phyloP scores from a whole-genome alignment of 306 rosid genomes.

The Styphnolobium japonicum region DNA sequence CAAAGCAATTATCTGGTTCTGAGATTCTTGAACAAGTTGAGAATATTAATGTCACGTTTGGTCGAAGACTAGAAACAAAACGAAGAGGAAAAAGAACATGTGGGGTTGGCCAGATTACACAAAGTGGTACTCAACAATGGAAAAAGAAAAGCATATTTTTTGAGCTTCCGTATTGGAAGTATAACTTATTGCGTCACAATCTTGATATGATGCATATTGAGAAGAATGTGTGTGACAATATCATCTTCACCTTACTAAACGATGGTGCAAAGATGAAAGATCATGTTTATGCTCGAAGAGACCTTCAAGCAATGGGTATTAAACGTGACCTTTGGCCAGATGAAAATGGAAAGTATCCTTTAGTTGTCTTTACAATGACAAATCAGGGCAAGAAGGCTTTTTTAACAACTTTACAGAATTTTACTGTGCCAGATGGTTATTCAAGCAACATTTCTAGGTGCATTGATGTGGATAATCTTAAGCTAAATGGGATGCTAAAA shows the following conservation, averaged over 20 bases:
- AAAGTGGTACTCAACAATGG: too few species aligned
- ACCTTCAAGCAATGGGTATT: not conserved
- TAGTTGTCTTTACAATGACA: not conserved
- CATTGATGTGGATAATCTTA: not conserved
- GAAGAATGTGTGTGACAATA: not conserved
- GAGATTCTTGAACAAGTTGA: too few species aligned
- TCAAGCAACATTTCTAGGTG: not conserved
- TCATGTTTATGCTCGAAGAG: not conserved
- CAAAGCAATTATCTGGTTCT: too few species aligned
- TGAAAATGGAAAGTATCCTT: not conserved
- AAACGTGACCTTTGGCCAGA: not conserved
- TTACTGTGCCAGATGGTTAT: not conserved
- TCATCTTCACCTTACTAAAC: not conserved
- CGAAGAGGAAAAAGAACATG: too few species aligned
- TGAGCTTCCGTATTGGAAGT: too few species aligned
- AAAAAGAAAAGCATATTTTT: too few species aligned
- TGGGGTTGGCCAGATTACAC: too few species aligned
- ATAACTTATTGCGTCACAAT: too few species aligned
- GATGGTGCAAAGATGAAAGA: not conserved
- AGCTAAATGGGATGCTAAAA: not conserved
- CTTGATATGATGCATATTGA: too few species aligned
- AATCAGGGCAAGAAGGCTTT: too few species aligned
- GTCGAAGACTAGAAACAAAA: too few species aligned
- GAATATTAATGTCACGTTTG: too few species aligned
- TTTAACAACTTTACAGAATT: not conserved